A percentile compares a stretch with the other conserved stretches of the same genome.
Evolutionary conservation across 2,329 filamentous ascomycete species (phyloP).

Genomic region (Rhinocladiella mackenziei): DNA sequence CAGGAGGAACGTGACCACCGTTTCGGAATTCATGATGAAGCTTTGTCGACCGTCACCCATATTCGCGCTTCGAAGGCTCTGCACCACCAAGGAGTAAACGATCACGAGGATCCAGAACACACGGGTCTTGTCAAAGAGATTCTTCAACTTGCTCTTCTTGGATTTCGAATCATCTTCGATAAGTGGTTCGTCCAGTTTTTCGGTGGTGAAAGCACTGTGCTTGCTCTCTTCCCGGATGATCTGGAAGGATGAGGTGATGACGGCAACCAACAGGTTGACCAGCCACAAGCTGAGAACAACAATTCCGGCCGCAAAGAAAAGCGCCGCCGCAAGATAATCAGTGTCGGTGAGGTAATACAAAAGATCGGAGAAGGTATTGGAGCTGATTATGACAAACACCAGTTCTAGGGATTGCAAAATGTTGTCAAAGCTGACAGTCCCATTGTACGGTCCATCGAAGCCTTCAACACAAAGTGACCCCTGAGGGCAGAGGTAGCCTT

Average conservation of each 20-base stretch:
- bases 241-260: conserved; percentile 97
- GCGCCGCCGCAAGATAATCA: conserved; percentile 79
- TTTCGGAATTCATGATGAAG: conserved; percentile 70
- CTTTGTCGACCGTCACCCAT: conserved; percentile 61
- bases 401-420: conserved; percentile 87
- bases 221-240: conserved; percentile 96
- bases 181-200: conserved; percentile 52
- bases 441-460: conserved; percentile 67
- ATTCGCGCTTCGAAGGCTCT: conserved; percentile 68
- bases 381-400: conserved; percentile 97
- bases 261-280: conserved; percentile 87
- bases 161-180: conserved; percentile 33
- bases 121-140: conserved; percentile 67
- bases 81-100: conserved; percentile 70
- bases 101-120: conserved; percentile 80
- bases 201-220: conserved; percentile 83
- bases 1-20: conserved; percentile 71
- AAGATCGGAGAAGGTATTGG: conserved; percentile 91
- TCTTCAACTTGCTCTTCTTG: conserved; percentile 52
- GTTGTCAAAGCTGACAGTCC: conserved; percentile 91
- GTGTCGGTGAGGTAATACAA: conserved; percentile 92
- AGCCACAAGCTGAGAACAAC: conserved; percentile 95
- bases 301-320: conserved; percentile 70
- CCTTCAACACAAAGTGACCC: conserved; percentile 80
- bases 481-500: conserved; percentile 83